Percentiles rank a stretch among this genome's conserved stretches.
phyloP scores from a whole-genome alignment of 1,284 basidiomycete genomes.

The Phellopilus nigrolimitatus region DNA sequence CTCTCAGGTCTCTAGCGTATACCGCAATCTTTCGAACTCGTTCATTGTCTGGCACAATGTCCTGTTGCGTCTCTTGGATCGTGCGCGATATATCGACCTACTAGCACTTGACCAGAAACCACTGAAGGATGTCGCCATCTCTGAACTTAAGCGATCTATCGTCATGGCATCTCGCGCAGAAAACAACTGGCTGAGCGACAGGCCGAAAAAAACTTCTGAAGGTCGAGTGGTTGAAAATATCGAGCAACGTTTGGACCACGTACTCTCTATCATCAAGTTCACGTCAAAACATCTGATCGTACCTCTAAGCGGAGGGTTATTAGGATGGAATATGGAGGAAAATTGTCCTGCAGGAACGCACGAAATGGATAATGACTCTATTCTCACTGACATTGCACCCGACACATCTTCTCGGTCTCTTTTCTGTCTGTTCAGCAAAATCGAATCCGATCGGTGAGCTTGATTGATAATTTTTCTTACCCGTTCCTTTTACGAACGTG shows the following conservation, averaged over 20 bases:
- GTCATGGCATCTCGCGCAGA: slow-evolving; percentile 1
- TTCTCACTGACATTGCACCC: slow-evolving; percentile 5
- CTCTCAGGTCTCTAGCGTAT: neutral
- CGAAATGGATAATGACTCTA: neutral
- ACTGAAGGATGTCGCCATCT: neutral
- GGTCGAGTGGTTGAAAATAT: neutral
- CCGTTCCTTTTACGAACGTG: neutral
- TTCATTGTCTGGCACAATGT: slow-evolving; percentile 12
- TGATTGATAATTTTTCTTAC: neutral
- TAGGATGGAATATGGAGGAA: slow-evolving; percentile 12
- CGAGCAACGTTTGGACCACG: slow-evolving; percentile 1
- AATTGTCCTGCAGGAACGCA: neutral
- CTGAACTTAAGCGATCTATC: slow-evolving; percentile 6
- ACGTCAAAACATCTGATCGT: slow-evolving; percentile 14
- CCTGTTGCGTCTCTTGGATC: slow-evolving; percentile 3
- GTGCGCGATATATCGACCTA: slow-evolving; percentile 14
- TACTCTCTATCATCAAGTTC: slow-evolving; percentile 12
- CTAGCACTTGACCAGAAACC: slow-evolving; percentile 11
- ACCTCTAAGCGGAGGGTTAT: slow-evolving; percentile 4
- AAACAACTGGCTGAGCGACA: slow-evolving; percentile 8
- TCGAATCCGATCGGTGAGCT: slow-evolving; percentile 7
- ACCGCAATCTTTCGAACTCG: neutral
- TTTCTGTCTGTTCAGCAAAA: neutral
- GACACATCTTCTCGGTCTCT: slow-evolving; percentile 1
- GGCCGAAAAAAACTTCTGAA: neutral